phyloP scores from a whole-genome alignment of 805 yeast species.

The Danielia reshetovae region DNA sequence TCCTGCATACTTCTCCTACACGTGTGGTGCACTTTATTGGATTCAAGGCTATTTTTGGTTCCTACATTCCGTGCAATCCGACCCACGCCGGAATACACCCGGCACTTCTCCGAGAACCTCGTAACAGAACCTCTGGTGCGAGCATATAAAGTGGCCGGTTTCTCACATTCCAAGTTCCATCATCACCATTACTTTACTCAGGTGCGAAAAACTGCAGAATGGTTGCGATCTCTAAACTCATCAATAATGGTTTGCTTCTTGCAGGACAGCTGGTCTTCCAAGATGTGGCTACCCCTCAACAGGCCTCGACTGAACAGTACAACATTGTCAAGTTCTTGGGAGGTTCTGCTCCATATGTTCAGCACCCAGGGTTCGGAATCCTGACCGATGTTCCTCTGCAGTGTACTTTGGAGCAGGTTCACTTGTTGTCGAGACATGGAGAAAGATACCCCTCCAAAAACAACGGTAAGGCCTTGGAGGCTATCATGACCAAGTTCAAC shows the following conservation, averaged over 20 bases:
- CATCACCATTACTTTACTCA: too few relatives aligned
- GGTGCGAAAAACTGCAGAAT: slow-evolving; percentile 12
- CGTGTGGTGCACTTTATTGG: too few relatives aligned
- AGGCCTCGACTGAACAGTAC: slow-evolving; percentile 40
- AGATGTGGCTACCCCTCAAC: slow-evolving; percentile 37
- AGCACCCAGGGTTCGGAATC: slow-evolving; percentile 51
- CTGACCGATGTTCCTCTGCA: slow-evolving; percentile 44
- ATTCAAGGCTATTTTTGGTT: too few relatives aligned
- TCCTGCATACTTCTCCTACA: too few relatives aligned
- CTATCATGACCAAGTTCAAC: slow-evolving; percentile 23
- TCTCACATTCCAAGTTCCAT: too few relatives aligned
- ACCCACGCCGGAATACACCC: too few relatives aligned
- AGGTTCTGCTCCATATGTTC: slow-evolving; percentile 56
- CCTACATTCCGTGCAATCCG: too few relatives aligned
- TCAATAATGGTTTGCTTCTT: slow-evolving; percentile 28
- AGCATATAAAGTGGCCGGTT: too few relatives aligned
- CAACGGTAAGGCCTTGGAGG: slow-evolving; percentile 26
- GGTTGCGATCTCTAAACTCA: slow-evolving; percentile 28
- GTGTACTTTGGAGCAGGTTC: slow-evolving; percentile 63
- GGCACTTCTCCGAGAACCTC: too few relatives aligned
- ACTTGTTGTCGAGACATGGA: slow-evolving; percentile 71
- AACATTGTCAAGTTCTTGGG: slow-evolving; percentile 49
- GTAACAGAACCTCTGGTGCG: neutral
- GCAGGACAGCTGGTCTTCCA: slow-evolving; percentile 23
- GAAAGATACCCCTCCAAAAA: slow-evolving; percentile 58